Base-by-base conservation (phyloP, 768 basidiomycete species). In the Amylocystis lapponica region DNA sequence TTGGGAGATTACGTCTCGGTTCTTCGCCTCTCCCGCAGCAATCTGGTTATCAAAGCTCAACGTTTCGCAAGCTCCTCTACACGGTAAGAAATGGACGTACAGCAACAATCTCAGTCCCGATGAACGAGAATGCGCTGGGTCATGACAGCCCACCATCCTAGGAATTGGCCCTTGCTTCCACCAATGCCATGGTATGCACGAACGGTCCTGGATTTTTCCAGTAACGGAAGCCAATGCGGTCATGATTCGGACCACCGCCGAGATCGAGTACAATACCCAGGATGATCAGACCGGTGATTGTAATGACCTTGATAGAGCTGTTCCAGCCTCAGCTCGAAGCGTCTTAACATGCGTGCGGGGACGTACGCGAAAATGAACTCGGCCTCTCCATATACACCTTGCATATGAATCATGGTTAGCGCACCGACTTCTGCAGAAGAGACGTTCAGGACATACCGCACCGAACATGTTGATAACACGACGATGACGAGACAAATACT, bases 21-120 rank as follows among this genome's bases (percentile, higher is more conserved):
- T 93, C 93, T 64, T 86, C 89, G 89, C 83, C 62, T 91, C 90
- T 14, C 82, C 88, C 19, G 88, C 88, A 47, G 88, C 87, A 53
- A 85, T 86, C 83, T 85, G 52, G 31, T 27, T 29, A 44, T 27
- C 55, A 3, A 12, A 39, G n/a, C n/a, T 39, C 11, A 21, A 21
- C 29, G 56, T 4, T 43, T 6, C 17, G 17, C 17, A 16, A 4
- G 32, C 8, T 4, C 31, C 10, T 3, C 23, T n/a, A n/a, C n/a
- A 8, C 16, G n/a, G 4, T 14, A 13, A 2, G 1, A 27, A 20
- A 9, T 12, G 34, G 4, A 68, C 76, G 54, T 67, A 86, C 83
- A 21, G 88, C 90, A 32, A 95, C 90, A 57, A 95, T 91, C 62
- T 97, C 93, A 5, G 91, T 93, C 14, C 93, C 94, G 47, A 92